Percentiles rank a stretch among this genome's conserved stretches.
These are phyloP conservation scores for Saturnispora galanensis DNA, from an alignment of 805 yeast species.

Conservation along the genomic window DNA sequence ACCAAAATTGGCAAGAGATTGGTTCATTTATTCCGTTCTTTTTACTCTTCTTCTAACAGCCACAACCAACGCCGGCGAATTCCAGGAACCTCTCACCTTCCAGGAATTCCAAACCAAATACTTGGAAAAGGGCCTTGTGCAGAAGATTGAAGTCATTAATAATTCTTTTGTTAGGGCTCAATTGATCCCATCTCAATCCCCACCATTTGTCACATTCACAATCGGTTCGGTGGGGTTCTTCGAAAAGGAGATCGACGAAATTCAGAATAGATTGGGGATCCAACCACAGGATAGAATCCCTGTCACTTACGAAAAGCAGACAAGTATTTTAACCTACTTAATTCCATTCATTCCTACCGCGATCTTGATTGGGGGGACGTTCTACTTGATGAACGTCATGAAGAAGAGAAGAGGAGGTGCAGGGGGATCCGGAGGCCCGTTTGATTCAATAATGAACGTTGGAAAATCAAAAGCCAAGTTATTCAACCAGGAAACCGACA, in stretches of 20 bases:
- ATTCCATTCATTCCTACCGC: slow-evolving; percentile 83
- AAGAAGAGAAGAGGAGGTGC: slow-evolving; percentile 35
- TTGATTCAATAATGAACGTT: slow-evolving; percentile 72
- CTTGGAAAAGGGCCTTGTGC: slow-evolving; percentile 70
- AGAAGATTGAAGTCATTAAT: slow-evolving; percentile 65
- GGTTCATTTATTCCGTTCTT: slow-evolving; percentile 22
- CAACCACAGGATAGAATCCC: slow-evolving; percentile 65
- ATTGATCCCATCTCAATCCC: slow-evolving; percentile 24
- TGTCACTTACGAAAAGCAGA: slow-evolving; percentile 66
- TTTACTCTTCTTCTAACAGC: slow-evolving; percentile 16
- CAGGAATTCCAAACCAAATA: slow-evolving; percentile 78
- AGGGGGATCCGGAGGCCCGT: slow-evolving; percentile 48
- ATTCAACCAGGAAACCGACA: slow-evolving; percentile 86
- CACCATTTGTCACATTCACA: slow-evolving; percentile 40
- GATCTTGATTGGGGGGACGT: slow-evolving; percentile 78
- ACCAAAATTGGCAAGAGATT: slow-evolving; percentile 12
- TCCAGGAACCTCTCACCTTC: slow-evolving; percentile 54
- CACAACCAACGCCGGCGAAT: slow-evolving; percentile 11
- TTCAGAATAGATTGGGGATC: slow-evolving; percentile 61
- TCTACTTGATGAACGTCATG: slow-evolving; percentile 41
- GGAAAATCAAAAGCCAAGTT: slow-evolving; percentile 88
- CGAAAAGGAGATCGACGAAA: slow-evolving; percentile 67
- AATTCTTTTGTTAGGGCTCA: slow-evolving; percentile 65
- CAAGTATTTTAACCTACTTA: slow-evolving; percentile 51
- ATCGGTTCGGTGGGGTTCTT: slow-evolving; percentile 87